Evolutionary conservation across 345 rosid genomes (phyloP).

Genomic region (Corymbia maculata): DNA sequence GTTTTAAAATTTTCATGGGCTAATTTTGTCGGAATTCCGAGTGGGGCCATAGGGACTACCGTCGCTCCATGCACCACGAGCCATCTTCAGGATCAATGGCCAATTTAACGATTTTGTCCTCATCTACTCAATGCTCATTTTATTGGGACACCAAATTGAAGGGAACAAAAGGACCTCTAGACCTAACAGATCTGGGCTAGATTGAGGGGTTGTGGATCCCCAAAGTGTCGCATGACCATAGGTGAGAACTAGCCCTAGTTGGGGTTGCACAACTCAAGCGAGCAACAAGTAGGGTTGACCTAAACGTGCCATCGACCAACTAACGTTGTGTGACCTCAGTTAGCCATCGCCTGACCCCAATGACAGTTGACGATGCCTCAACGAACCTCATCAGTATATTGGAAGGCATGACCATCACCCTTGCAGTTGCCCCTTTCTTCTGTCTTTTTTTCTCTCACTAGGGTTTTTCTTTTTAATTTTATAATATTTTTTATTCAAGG

Average conservation of each 20-base stretch:
- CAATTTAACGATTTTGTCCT: too few relatives aligned
- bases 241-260: background rate
- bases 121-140: too few relatives aligned
- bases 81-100: too few relatives aligned
- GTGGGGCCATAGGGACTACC: too few relatives aligned
- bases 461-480: too few relatives aligned
- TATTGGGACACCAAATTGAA: background rate
- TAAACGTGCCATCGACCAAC: accelerated
- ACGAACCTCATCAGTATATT: too few relatives aligned
- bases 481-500: background rate
- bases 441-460: background rate
- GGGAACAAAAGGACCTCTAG: background rate
- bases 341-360: background rate
- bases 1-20: too few relatives aligned
- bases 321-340: accelerated
- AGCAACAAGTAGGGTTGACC: background rate
- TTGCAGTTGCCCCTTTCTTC: background rate
- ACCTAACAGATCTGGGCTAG: background rate
- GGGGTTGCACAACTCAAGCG: background rate
- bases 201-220: accelerated
- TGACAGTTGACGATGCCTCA: background rate
- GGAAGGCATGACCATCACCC: background rate
- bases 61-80: too few relatives aligned
- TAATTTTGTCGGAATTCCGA: too few relatives aligned
- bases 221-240: too few relatives aligned